Base-by-base conservation (phyloP, 2,329 filamentous ascomycete species). In the Sarocladium kiliense region DNA sequence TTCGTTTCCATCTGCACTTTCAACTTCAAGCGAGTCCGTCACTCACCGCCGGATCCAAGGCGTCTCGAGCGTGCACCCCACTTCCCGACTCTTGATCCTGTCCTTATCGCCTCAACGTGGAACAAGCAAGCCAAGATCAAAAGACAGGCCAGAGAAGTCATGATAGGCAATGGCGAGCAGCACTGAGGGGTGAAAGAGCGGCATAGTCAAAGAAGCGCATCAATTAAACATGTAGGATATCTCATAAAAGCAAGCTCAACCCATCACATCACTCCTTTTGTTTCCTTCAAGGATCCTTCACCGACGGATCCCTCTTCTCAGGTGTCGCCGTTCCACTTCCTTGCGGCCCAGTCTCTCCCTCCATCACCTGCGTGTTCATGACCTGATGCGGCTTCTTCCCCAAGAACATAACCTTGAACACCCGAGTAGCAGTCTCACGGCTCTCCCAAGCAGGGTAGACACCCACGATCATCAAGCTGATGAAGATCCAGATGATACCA, bases 401-500 rank as follows among this genome's bases (percentile, higher is more conserved):
- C 49, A 55, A 54, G 55, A 59, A 53, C 50, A 53, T 41, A 16
- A 53, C 50, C 50, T 53, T 53, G 72, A 64, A 39, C 71, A 77
- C 89, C 53, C 80, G 74, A 1, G 67, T 65, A 56, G 89, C 84
- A 1, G 85, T 91, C 56, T 77, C 69, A 1, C 89, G 73, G 0
- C 89, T 88, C 65, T 94, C 88, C 66, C 79, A 91, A 2, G 93
- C 71, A 16, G 89, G 89, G 69, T 86, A 93, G 1, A 94, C 32
- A 1, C 88, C 88, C 0, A 93, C 89, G 25, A 81, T 85, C 56
- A 85, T 75, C 1, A 82, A 70, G 1, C 82, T 86, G 62, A 79
- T 82, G 67, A 91, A 91, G 61, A 93, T 79, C 89, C 89, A 94
- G 41, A 92, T 75, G 55, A 94, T 88, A 10, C 86, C 87, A 9